These are phyloP conservation scores for Sordariomycetes sp. DNA, from an alignment of 2,329 filamentous ascomycete species.

Conservation along the genomic window DNA sequence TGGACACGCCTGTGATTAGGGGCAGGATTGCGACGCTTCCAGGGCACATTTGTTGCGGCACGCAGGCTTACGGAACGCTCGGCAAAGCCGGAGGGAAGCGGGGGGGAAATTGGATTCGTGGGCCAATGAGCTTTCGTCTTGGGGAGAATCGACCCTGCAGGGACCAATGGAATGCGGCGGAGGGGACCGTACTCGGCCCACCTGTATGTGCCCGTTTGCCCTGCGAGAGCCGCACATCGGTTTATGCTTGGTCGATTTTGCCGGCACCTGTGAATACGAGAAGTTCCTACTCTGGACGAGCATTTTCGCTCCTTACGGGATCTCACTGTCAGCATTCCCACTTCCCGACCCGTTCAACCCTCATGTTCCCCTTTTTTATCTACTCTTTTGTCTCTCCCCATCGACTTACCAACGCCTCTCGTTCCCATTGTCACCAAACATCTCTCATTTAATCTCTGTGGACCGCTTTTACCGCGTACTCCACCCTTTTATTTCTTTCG, in stretches of 20 bases:
- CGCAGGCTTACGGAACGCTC: not conserved
- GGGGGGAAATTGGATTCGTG: too few relatives aligned
- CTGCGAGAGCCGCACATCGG: not conserved
- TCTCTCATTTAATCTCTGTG: not conserved
- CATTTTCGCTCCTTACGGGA: not conserved
- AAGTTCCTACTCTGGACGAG: too few relatives aligned
- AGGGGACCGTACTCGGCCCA: not conserved
- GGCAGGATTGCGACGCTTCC: too few relatives aligned
- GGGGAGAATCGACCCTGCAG: not conserved
- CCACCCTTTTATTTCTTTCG: not conserved
- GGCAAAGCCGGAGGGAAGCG: not conserved
- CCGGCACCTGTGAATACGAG: not conserved
- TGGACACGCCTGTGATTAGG: too few relatives aligned
- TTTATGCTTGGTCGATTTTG: not conserved
- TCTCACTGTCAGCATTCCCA: not conserved
- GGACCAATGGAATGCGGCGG: not conserved
- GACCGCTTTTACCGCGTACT: not conserved
- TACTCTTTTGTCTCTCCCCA: conserved; percentile 15
- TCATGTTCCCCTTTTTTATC: conserved; percentile 17
- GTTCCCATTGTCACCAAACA: not conserved
- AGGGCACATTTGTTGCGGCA: too few relatives aligned
- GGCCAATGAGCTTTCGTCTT: not conserved
- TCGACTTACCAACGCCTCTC: not conserved
- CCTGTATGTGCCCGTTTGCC: not conserved
- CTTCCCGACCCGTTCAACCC: conserved; percentile 6